Evolutionary conservation across 23 red algal species (phyloP).

Genomic region (Gracilaria caudata): DNA sequence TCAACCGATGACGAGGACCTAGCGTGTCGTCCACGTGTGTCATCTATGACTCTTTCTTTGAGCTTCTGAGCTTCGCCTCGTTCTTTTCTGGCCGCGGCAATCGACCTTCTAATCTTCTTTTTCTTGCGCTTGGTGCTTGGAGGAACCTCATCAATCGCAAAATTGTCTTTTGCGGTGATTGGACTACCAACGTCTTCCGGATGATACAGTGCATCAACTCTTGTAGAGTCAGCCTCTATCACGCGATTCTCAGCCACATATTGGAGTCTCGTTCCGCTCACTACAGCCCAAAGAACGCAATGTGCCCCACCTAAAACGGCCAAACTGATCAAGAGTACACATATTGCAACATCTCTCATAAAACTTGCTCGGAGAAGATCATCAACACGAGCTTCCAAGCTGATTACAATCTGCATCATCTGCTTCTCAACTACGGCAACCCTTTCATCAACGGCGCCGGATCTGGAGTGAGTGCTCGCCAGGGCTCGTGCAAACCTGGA

Average conservation of each 20-base stretch:
- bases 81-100: neutral
- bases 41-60: neutral
- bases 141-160: neutral
- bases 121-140: neutral
- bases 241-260: neutral
- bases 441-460: conserved; percentile 12
- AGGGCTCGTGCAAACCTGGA: conserved; percentile 58
- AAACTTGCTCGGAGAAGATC: conserved; percentile 4
- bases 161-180: conserved; percentile 3
- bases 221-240: neutral
- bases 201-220: neutral
- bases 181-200: neutral
- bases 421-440: neutral
- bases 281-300: conserved; percentile 54
- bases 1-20: conserved; percentile 8
- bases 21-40: neutral
- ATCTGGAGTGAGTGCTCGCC: conserved; percentile 12
- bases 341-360: conserved; percentile 44
- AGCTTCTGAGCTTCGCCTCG: neutral
- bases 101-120: conserved; percentile 6
- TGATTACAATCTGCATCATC: conserved; percentile 13
- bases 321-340: conserved; percentile 16
- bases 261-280: conserved; percentile 9
- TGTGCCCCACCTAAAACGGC: conserved; percentile 37
- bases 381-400: conserved; percentile 12